Base-by-base conservation (phyloP, 495 filamentous ascomycete genomes). In the Pseudotulostoma volvatum region DNA sequence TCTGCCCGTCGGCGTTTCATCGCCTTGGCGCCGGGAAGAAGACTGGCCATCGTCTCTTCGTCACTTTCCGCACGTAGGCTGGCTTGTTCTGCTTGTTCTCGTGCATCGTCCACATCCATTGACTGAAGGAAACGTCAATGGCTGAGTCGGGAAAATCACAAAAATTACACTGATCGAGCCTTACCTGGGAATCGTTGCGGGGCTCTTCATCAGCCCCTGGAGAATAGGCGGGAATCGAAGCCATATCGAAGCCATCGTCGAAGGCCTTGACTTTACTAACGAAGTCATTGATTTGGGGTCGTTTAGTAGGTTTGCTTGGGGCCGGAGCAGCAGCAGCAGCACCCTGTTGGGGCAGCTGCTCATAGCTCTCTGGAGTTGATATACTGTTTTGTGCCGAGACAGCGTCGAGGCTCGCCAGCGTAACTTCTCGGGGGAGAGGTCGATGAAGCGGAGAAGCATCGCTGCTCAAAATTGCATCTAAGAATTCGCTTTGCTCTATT, bases 401-500 rank as follows among this genome's bases (percentile, higher is more conserved):
- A 28, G 11, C 23, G 23, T 28, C 23, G 11, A 5, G 5, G 5
- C 11, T 11, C 5, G 5, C 23, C 23, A 11, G 23, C 23, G 23
- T 28, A 15, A 54, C 50, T 21, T 57, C 62, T n/a, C 43, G 47
- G 1, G 60, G 62, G 1, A 92, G 68, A 1, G 76, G 67, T 25
- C 71, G 71, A 40, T 78, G 73, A 13, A 95, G 60, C 18, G 66
- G 59, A 39, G 69, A 75, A 3, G 81, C 72, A 60, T 95, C 77
- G 38, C 76, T 78, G 8, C 60, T 74, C 13, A 96, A 55, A 34
- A 97, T 94, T 2, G 82, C 82, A 57, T 93, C 85, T 7, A 97
- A 66, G 43, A 97, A 94, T 44, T 94, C 87, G 35, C 78, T 84
- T 54, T 95, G 90, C 39, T 87, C 77, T 34, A 95, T 77, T 15